Evolutionary conservation across 768 basidiomycete species (phyloP).

Genomic region (Amanita thiersii): DNA sequence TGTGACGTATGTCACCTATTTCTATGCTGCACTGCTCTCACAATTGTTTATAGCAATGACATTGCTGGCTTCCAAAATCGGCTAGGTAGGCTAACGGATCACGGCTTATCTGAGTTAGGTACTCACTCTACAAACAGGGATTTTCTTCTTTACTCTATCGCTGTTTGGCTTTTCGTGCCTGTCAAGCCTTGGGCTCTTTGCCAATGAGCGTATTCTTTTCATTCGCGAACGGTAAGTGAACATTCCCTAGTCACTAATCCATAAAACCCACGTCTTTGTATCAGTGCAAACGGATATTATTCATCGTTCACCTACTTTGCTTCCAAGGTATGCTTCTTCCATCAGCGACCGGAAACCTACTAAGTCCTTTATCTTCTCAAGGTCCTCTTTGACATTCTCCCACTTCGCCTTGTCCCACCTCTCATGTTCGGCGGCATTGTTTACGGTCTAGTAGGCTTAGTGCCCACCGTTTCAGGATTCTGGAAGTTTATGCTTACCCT

Average conservation of each 20-base stretch:
- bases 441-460: conserved; percentile 91
- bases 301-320: conserved; percentile 94
- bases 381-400: conserved; percentile 95
- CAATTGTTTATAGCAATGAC: conserved; percentile 52
- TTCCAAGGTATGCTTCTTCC: conserved; percentile 58
- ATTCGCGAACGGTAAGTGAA: conserved; percentile 86
- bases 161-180: conserved; percentile 96
- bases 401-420: conserved; percentile 89
- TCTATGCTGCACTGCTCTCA: not conserved
- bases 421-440: conserved; percentile 94
- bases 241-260: not conserved
- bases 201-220: conserved; percentile 92
- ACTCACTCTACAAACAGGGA: conserved; percentile 34
- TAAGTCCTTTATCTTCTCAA: conserved; percentile 15
- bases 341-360: not conserved
- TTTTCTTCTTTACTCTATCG: conserved; percentile 97
- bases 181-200: conserved; percentile 88
- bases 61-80: conserved; percentile 97
- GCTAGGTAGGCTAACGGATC: conserved; percentile 38
- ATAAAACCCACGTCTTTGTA: not conserved
- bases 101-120: not conserved
- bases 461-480: conserved; percentile 81
- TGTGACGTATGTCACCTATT: conserved; percentile 49
- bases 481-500: conserved; percentile 98
- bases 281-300: conserved; percentile 94